phyloP scores from a whole-genome alignment of 2,329 filamentous ascomycete species.

The Paraphaeosphaeria sporulosa region DNA sequence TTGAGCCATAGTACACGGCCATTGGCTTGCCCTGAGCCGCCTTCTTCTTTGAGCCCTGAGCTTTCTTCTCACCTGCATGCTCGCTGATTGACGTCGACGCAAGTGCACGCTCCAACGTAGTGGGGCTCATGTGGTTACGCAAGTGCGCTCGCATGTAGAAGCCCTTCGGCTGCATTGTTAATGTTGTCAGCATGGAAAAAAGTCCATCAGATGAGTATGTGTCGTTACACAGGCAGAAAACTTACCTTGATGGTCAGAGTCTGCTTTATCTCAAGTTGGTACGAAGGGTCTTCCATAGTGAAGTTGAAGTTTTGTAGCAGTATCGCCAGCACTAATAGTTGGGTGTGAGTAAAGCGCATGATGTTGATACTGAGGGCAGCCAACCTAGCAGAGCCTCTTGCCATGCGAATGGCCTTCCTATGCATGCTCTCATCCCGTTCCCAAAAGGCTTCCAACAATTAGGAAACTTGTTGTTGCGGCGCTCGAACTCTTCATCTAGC shows the following conservation, averaged over 20 bases:
- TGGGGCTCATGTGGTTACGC: conserved; percentile 12
- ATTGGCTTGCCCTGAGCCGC: conserved; percentile 39
- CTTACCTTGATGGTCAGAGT: conserved; percentile 36
- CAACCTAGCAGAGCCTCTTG: conserved; percentile 63
- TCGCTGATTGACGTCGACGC: conserved; percentile 4
- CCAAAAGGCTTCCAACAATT: conserved; percentile 63
- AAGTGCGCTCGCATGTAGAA: conserved; percentile 30
- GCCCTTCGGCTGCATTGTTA: conserved; percentile 37
- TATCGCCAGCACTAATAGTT: conserved; percentile 52
- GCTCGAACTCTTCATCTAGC: conserved; percentile 53
- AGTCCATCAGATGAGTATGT: too few relatives aligned
- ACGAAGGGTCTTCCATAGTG: conserved; percentile 52
- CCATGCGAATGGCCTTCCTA: conserved; percentile 63
- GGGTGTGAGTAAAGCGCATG: too few relatives aligned
- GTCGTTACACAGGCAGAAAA: too few relatives aligned
- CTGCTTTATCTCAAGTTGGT: conserved; percentile 54
- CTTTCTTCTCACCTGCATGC: neutral
- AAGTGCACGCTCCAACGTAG: conserved; percentile 1
- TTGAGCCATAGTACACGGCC: conserved; percentile 50
- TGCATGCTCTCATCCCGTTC: conserved; percentile 61
- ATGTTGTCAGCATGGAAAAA: too few relatives aligned
- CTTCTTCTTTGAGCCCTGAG: conserved; percentile 17
- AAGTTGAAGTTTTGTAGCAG: conserved; percentile 57
- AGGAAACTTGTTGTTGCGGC: conserved; percentile 48
- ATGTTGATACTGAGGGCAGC: too few relatives aligned